phyloP scores from a whole-genome alignment of 495 filamentous ascomycete genomes.

The Neurospora tetrasperma region DNA sequence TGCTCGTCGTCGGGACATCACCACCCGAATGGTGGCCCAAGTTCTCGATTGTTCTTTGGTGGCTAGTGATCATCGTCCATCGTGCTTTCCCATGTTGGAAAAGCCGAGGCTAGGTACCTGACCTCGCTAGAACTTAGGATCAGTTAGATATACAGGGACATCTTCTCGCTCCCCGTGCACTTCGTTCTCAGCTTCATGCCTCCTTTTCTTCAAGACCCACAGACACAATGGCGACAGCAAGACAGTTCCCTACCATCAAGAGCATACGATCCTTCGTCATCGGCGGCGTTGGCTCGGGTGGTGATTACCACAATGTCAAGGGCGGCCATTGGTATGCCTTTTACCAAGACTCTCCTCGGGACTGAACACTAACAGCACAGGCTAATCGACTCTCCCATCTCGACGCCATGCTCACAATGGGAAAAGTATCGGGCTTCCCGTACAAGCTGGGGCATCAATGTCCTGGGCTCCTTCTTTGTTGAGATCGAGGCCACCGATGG shows the following conservation, averaged over 20 bases:
- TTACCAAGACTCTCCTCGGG: background rate
- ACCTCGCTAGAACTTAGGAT: too few species aligned
- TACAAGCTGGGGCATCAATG: constrained; percentile 93
- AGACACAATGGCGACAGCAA: constrained; percentile 32
- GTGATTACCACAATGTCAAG: constrained; percentile 93
- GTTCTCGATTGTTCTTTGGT: background rate
- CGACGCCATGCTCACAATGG: constrained; percentile 83
- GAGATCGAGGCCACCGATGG: constrained; percentile 84
- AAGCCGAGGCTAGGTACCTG: background rate
- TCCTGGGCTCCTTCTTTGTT: constrained; percentile 86
- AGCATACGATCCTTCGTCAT: constrained; percentile 71
- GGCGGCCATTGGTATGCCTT: constrained; percentile 68
- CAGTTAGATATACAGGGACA: background rate
- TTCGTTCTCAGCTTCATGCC: background rate
- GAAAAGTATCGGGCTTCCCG: constrained; percentile 76
- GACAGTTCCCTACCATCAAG: constrained; percentile 64
- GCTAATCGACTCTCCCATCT: constrained; percentile 84
- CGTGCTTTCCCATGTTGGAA: background rate
- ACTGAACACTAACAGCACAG: constrained; percentile 19
- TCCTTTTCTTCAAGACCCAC: background rate
- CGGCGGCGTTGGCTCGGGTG: constrained; percentile 74
- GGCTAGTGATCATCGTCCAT: background rate
- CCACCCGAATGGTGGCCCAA: constrained; percentile 9
- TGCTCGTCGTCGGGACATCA: constrained; percentile 15
- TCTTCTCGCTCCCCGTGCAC: background rate